Conservation (phyloP, 139 green algal species). For the Chlamydomonas schloesseri region DNA sequence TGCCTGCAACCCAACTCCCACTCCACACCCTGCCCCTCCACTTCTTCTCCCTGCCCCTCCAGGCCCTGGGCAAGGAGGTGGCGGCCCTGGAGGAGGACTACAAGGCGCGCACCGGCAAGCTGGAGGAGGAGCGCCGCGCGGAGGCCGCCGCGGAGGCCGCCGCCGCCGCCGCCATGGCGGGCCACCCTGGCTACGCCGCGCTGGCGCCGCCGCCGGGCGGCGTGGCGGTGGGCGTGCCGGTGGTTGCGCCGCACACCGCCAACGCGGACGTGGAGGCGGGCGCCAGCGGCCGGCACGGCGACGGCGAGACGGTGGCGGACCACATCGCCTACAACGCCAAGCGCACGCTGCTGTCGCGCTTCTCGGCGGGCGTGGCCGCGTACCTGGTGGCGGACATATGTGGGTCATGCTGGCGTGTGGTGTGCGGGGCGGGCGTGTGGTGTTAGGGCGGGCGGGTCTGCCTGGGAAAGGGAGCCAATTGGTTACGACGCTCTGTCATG, state of each 20-base stretch:
- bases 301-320: constrained; percentile 33
- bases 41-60: neutral
- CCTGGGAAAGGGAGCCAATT: neutral
- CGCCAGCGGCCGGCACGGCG: neutral
- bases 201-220: neutral
- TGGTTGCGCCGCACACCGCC: neutral
- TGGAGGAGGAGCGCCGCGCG: neutral
- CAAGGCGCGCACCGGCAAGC: constrained; percentile 14
- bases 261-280: neutral
- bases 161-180: neutral
- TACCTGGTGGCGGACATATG: constrained; percentile 36
- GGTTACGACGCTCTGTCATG: no score
- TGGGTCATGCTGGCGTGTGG: neutral
- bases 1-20: no score
- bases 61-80: constrained; percentile 28
- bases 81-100: constrained; percentile 28
- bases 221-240: neutral
- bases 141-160: neutral
- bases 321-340: constrained; percentile 32
- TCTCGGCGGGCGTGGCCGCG: neutral
- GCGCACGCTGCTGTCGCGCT: constrained; percentile 19
- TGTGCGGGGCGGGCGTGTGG: neutral
- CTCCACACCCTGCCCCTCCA: no score
- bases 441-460: neutral
- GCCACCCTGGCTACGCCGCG: neutral